Percentiles rank a stretch among this genome's conserved stretches.
These are phyloP conservation scores for Solidago caesia DNA, from an alignment of 129 eudicot species.

Conservation along the genomic window DNA sequence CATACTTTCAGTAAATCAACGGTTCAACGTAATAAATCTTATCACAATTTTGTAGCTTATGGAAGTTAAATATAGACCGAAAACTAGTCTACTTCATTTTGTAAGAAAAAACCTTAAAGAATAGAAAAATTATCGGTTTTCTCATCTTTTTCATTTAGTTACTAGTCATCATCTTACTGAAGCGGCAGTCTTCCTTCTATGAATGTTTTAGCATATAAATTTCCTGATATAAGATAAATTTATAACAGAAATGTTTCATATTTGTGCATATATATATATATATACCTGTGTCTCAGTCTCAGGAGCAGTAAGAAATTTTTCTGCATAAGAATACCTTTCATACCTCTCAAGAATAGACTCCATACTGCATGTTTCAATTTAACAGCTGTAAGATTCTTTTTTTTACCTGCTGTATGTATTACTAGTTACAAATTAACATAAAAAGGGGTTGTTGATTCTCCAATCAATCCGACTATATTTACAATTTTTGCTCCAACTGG, in stretches of 20 bases:
- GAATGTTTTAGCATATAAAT: not conserved
- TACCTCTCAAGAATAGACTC: constrained; percentile 70
- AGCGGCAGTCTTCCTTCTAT: not conserved
- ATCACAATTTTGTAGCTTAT: not conserved
- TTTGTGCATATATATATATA: not conserved
- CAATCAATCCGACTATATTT: too few relatives aligned
- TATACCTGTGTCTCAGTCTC: constrained; percentile 43
- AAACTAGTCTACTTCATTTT: not conserved
- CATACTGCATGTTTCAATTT: constrained; percentile 49
- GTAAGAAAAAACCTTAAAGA: not conserved
- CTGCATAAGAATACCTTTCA: constrained; percentile 61
- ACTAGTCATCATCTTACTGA: not conserved
- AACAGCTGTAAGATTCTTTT: constrained; percentile 8
- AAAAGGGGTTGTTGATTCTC: too few relatives aligned
- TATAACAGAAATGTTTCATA: not conserved
- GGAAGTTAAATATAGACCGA: not conserved
- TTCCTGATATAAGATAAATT: too few relatives aligned
- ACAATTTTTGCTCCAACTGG: too few relatives aligned
- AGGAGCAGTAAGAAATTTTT: constrained; percentile 45
- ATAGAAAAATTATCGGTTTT: too few relatives aligned
- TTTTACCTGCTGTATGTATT: too few relatives aligned
- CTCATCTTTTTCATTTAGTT: too few relatives aligned
- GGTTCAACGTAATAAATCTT: not conserved
- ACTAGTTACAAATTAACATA: too few relatives aligned
- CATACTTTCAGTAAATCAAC: not conserved